Conservation (phyloP, 2,329 filamentous ascomycete species). For the Xylaria sp. region DNA sequence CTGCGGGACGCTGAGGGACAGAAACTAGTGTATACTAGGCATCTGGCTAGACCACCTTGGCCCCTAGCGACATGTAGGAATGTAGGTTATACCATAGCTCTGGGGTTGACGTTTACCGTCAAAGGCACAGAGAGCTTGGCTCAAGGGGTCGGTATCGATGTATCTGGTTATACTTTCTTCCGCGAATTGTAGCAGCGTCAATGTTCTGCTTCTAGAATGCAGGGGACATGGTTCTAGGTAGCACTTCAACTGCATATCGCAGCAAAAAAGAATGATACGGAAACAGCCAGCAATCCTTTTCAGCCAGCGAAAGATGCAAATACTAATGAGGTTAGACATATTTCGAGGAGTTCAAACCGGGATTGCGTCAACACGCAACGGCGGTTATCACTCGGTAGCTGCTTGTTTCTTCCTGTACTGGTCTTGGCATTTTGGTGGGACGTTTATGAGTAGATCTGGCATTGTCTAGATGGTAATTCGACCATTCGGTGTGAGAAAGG, state of each 20-base stretch:
- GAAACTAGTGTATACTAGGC: conserved; percentile 9
- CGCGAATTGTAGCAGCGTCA: neutral
- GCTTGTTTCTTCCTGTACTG: neutral
- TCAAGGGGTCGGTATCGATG: neutral
- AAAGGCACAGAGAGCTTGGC: conserved; percentile 6
- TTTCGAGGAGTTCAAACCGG: conserved; percentile 20
- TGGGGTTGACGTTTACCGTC: neutral
- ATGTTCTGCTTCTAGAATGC: neutral
- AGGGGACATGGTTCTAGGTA: conserved; percentile 1
- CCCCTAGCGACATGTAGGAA: neutral
- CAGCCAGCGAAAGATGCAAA: conserved; percentile 15
- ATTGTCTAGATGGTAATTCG: neutral
- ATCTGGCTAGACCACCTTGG: conserved; percentile 14
- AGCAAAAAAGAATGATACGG: neutral
- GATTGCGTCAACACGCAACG: conserved; percentile 26
- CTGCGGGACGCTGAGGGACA: conserved; percentile 14
- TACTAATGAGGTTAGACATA: conserved; percentile 14
- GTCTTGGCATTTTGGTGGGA: neutral
- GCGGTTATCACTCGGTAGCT: conserved; percentile 3
- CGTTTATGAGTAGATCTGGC: neutral
- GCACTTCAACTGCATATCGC: neutral
- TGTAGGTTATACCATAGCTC: neutral
- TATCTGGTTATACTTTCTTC: neutral
- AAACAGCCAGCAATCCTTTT: neutral
- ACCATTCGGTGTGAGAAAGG: neutral